phyloP scores from a whole-genome alignment of 2,329 filamentous ascomycete genomes.

The Ceratocystis smalleyi region DNA sequence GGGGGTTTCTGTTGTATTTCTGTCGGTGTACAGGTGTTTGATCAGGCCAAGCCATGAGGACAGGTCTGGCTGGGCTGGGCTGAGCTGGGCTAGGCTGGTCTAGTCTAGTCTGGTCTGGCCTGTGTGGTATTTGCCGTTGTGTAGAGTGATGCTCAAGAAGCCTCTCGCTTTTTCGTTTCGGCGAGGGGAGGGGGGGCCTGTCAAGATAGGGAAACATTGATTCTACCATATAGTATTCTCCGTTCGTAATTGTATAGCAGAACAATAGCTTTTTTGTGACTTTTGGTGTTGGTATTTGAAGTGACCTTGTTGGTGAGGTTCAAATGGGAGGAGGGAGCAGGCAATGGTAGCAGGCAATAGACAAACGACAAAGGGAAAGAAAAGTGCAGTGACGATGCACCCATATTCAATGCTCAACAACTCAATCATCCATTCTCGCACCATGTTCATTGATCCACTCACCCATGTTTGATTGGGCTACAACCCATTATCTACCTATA shows the following conservation, averaged over 20 bases:
- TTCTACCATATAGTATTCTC: not conserved
- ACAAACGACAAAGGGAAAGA: not conserved
- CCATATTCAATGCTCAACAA: not conserved
- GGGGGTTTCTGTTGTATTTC: not conserved
- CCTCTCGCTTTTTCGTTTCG: not conserved
- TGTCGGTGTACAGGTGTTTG: not conserved
- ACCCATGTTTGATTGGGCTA: conserved; percentile 11
- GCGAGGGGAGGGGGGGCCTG: not conserved
- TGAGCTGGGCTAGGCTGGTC: not conserved
- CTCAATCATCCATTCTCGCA: not conserved
- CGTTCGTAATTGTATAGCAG: too few relatives aligned
- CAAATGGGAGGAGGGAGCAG: too few relatives aligned
- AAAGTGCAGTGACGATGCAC: not conserved
- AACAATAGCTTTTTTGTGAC: not conserved
- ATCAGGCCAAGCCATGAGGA: not conserved
- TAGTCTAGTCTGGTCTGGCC: not conserved
- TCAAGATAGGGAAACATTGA: not conserved
- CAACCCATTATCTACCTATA: conserved; percentile 4
- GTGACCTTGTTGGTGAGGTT: too few relatives aligned
- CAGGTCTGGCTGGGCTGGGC: not conserved
- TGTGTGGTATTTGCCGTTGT: not conserved
- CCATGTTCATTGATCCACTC: not conserved
- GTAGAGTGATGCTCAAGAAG: not conserved
- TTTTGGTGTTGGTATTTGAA: not conserved
- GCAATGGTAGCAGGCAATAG: too few relatives aligned